phyloP scores from a whole-genome alignment of 768 basidiomycete species.

The Lactarius pseudohatsudake region DNA sequence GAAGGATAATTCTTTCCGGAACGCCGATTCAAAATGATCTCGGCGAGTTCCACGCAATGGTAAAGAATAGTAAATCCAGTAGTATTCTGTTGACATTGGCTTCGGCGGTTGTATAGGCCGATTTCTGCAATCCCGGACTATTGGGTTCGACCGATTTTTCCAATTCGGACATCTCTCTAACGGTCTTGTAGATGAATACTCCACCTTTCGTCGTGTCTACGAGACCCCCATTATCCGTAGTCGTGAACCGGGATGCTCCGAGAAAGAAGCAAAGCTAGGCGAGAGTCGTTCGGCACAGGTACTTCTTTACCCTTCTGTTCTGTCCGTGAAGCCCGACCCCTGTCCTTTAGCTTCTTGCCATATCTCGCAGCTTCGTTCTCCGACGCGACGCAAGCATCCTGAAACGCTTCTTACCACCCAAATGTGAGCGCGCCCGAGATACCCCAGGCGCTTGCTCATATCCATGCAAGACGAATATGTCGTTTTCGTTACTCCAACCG shows the following conservation, averaged over 20 bases:
- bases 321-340: background rate
- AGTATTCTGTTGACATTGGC: background rate
- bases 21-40: constrained; percentile 98
- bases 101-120: constrained; percentile 50
- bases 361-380: constrained; percentile 88
- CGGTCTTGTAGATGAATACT: constrained; percentile 60
- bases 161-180: constrained; percentile 11
- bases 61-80: constrained; percentile 36
- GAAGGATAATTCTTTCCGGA: constrained; percentile 88
- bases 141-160: constrained; percentile 51
- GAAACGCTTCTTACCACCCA: constrained; percentile 84
- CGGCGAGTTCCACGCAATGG: constrained; percentile 96
- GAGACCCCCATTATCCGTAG: constrained; percentile 87
- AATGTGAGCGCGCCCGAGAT: constrained; percentile 53
- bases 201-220: constrained; percentile 75
- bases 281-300: constrained; percentile 79
- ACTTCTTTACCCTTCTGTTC: constrained; percentile 14
- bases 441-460: background rate
- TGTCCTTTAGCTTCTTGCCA: constrained; percentile 54
- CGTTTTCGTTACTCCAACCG: constrained; percentile 90
- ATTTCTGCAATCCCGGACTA: constrained; percentile 93
- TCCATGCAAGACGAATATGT: constrained; percentile 82
- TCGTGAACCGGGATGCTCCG: constrained; percentile 70
- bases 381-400: constrained; percentile 84
- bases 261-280: constrained; percentile 75